A percentile compares a stretch with the other conserved stretches of the same genome.
Conservation (phyloP, 257 asterid species). For the Lithospermum erythrorhizon region DNA sequence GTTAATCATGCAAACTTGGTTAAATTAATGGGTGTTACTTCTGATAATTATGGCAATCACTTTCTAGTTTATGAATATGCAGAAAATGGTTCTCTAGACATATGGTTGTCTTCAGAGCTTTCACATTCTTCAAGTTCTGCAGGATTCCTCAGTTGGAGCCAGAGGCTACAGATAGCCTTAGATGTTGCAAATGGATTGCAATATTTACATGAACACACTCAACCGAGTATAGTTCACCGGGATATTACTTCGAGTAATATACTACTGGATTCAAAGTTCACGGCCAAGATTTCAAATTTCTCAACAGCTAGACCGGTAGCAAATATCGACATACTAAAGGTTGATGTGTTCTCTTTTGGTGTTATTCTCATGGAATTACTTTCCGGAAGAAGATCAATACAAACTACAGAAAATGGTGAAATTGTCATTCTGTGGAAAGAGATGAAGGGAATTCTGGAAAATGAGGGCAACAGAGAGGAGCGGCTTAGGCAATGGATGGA, state of each 20-base stretch:
- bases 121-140: constrained; percentile 19
- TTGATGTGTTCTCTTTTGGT: constrained; percentile 66
- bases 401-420: constrained; percentile 38
- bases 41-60: constrained; percentile 36
- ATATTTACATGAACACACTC: constrained; percentile 68
- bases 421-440: constrained; percentile 49
- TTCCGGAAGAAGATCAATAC: constrained; percentile 50
- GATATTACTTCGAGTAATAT: constrained; percentile 50
- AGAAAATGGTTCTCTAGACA: constrained; percentile 56
- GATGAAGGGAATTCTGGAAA: constrained; percentile 39
- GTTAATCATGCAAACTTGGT: constrained; percentile 61
- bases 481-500: constrained; percentile 64
- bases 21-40: constrained; percentile 57
- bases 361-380: constrained; percentile 59
- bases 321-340: constrained; percentile 32
- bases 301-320: constrained; percentile 43
- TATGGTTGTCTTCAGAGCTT: constrained; percentile 34
- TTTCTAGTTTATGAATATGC: constrained; percentile 53
- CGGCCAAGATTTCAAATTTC: constrained; percentile 58
- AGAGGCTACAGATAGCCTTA: constrained; percentile 46
- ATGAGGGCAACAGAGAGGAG: constrained; percentile 38
- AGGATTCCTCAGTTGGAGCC: constrained; percentile 39
- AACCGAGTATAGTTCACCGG: constrained; percentile 60
- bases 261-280: constrained; percentile 57
- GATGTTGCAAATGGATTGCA: constrained; percentile 78